Conservation (phyloP, 768 basidiomycete genomes). For the Galerina sulciceps region DNA sequence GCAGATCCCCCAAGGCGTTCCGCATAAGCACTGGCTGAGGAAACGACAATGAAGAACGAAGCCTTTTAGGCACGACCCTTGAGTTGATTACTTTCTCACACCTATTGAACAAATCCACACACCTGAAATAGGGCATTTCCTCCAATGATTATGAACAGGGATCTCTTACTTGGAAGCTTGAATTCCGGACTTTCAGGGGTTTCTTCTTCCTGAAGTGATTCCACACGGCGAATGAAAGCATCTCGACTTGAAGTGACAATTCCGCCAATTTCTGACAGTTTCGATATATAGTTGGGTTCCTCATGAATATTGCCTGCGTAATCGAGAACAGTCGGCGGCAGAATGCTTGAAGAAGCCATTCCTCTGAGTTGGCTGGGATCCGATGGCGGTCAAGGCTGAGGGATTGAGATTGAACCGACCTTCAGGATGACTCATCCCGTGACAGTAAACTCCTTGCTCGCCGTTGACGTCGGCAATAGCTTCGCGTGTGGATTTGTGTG, state of each 20-base stretch:
- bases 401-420: too few relatives aligned
- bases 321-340: slow-evolving; percentile 21
- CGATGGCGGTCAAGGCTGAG: background rate
- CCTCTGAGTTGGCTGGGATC: background rate
- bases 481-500: too few relatives aligned
- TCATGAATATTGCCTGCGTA: slow-evolving; percentile 11
- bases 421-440: too few relatives aligned
- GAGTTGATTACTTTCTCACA: background rate
- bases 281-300: slow-evolving; percentile 14
- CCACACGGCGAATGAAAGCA: slow-evolving; percentile 13
- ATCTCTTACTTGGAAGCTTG: slow-evolving; percentile 30
- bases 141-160: slow-evolving; percentile 30
- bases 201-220: slow-evolving; percentile 12
- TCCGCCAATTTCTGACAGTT: slow-evolving; percentile 15
- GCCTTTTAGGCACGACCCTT: slow-evolving; percentile 38
- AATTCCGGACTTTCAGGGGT: slow-evolving; percentile 23
- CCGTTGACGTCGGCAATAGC: too few relatives aligned
- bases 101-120: background rate
- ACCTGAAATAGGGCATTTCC: slow-evolving; percentile 36
- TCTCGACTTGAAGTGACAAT: slow-evolving; percentile 16
- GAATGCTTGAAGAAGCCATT: slow-evolving; percentile 20
- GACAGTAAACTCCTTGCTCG: too few relatives aligned
- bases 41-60: slow-evolving; percentile 72
- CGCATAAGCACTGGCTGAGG: slow-evolving; percentile 67
- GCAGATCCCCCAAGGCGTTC: slow-evolving; percentile 65